A percentile compares a stretch with the other conserved stretches of the same genome.
These are phyloP conservation scores for Paraphoma chrysanthemicola DNA, from an alignment of 2,329 filamentous ascomycete genomes.

Conservation along the genomic window DNA sequence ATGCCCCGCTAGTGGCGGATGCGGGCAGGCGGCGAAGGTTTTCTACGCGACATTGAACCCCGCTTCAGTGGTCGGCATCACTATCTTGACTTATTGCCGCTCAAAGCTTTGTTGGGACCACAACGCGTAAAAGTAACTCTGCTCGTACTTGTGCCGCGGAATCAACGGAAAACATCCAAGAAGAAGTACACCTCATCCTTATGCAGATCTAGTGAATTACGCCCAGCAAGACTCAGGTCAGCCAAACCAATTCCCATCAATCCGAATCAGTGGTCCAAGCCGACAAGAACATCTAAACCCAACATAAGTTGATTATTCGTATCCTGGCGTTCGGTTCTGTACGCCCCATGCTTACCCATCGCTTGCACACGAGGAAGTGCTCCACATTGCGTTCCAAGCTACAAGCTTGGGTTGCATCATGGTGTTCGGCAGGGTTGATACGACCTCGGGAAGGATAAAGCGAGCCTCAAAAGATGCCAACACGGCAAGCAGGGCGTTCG, in stretches of 20 bases:
- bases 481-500: slow-evolving; percentile 7
- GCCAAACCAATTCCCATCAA: not conserved
- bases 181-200: no score
- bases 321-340: slow-evolving; percentile 3
- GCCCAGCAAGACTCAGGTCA: not conserved
- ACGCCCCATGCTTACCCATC: slow-evolving; percentile 1
- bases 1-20: not conserved
- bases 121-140: not conserved
- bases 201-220: not conserved
- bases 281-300: slow-evolving; percentile 3
- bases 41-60: slow-evolving; percentile 3
- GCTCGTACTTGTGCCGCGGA: no score
- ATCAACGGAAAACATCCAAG: no score
- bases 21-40: not conserved
- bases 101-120: not conserved
- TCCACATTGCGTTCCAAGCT: not conserved
- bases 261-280: not conserved
- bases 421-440: slow-evolving; percentile 1
- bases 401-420: slow-evolving; percentile 21
- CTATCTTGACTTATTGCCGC: not conserved
- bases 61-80: slow-evolving; percentile 3
- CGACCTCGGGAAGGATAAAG: slow-evolving; percentile 13
- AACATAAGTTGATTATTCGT: not conserved
- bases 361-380: not conserved
- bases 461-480: slow-evolving; percentile 1